Evolutionary conservation across 768 basidiomycete genomes (phyloP), one percentile per base, ranked within the genome.

Genomic region (Kwoniella europaea): DNA sequence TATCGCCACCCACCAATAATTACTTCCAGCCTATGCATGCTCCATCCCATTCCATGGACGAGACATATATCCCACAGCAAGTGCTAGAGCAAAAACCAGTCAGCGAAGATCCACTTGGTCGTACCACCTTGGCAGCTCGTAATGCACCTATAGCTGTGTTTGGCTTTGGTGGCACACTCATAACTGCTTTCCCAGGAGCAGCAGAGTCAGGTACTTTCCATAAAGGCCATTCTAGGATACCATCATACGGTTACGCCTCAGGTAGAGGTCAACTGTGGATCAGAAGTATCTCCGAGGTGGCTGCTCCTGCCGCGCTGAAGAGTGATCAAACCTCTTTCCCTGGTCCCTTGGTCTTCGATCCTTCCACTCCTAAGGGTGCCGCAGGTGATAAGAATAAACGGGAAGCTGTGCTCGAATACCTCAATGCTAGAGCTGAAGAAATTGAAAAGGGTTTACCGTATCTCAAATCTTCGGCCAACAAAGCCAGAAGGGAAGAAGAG

Each of bases 151-250:
- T 97, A 35, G 86, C 95, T 65, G 91, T 89, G 71, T 97, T 98
- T 76, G 96, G 96, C 0, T 94, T 95, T 76, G 94, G 94, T n/a
- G 95, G 95, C 12, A 91, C 91, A 78, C 77, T 98, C 68, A 87
- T 95, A 10, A 90, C 92, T 9, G 95, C 92, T 82, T 97, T 96
- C 86, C 93, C 92, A 75, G 88, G 88, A 41, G 87, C 88, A 63
- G 85, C 88, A 13, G 88, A 88, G 16, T 89, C 86, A 80, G 89
- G 90, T 20, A 90, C 91, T 54, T 90, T 92, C 80, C 91, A 93
- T 18, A 59, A 63, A 22, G 76, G 77, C 16, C 74, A 79, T 54
- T 65, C 63, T 18, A 46, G 79, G 44, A 72, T 66, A 12, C 73
- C 75, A 29, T 78, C 77, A 3, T 81, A 81, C 67, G 79, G 79